These are phyloP conservation scores for Aspergillaceae sp. DNA, from an alignment of 2,329 filamentous ascomycete species.

Conservation along the genomic window DNA sequence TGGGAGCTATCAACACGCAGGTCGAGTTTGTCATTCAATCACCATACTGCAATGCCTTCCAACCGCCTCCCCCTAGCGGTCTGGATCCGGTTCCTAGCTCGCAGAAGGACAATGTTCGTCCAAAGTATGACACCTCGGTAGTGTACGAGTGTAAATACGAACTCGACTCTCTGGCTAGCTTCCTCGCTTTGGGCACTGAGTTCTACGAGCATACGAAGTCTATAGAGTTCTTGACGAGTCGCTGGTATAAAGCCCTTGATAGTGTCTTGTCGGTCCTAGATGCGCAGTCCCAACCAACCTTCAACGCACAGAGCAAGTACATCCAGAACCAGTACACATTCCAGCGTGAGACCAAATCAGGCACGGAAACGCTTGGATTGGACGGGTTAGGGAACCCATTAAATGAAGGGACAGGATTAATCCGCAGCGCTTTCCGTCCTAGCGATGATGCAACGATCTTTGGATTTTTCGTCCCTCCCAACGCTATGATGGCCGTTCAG, in stretches of 20 bases:
- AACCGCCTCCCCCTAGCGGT: constrained; percentile 78
- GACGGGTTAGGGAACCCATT: constrained; percentile 84
- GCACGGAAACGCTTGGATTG: constrained; percentile 83
- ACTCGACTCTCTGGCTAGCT: constrained; percentile 88
- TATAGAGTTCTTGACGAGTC: constrained; percentile 64
- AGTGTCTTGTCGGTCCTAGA: constrained; percentile 65
- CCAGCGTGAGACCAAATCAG: constrained; percentile 65
- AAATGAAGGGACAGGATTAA: constrained; percentile 70
- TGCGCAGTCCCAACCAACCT: constrained; percentile 73
- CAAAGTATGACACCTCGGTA: constrained; percentile 68
- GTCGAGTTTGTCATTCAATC: constrained; percentile 88
- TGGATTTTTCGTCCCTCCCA: constrained; percentile 89
- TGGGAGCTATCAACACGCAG: constrained; percentile 94
- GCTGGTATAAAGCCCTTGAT: constrained; percentile 72
- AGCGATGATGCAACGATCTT: constrained; percentile 93
- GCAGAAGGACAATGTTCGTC: constrained; percentile 76
- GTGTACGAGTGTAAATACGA: constrained; percentile 99
- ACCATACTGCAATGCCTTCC: constrained; percentile 97
- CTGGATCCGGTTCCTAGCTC: constrained; percentile 65
- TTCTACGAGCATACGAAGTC: constrained; percentile 75
- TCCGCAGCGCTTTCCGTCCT: constrained; percentile 86
- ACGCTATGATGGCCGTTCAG: constrained; percentile 93
- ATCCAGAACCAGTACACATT: constrained; percentile 77
- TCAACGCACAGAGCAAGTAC: constrained; percentile 60
- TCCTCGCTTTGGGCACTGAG: constrained; percentile 75